These are phyloP conservation scores for Solanum neorickii DNA, from an alignment of 257 asterid species.

Conservation along the genomic window DNA sequence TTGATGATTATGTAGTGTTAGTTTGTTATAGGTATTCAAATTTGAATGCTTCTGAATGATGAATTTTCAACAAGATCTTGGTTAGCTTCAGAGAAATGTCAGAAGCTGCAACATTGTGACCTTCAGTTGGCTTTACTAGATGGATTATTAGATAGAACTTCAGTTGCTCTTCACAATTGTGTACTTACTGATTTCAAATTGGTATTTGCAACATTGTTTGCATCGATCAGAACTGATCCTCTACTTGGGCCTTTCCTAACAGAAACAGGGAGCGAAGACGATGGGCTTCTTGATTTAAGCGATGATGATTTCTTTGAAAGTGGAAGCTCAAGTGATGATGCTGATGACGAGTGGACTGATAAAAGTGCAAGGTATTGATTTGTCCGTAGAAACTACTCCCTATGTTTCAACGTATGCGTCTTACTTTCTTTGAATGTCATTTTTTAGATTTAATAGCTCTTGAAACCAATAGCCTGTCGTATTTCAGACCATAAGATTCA, in stretches of 20 bases:
- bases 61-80: not conserved
- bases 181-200: not conserved
- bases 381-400: not conserved
- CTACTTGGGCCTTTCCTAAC: conserved; percentile 14
- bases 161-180: not conserved
- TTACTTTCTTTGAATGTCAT: not conserved
- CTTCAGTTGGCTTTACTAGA: not conserved
- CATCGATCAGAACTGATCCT: not conserved
- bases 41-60: not conserved
- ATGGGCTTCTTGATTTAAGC: conserved; percentile 72
- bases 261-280: conserved; percentile 99
- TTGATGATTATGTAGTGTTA: not conserved
- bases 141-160: not conserved
- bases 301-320: conserved; percentile 81
- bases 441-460: not conserved
- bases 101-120: not conserved
- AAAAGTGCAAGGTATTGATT: conserved; percentile 61
- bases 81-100: not conserved
- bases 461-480: not conserved
- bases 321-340: conserved; percentile 94
- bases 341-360: conserved; percentile 88
- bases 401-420: not conserved
- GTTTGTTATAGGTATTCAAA: not conserved
- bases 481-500: not conserved
- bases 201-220: not conserved